phyloP scores from a whole-genome alignment of 2,329 filamentous ascomycete genomes.

The Ophiostoma novo-ulmi region DNA sequence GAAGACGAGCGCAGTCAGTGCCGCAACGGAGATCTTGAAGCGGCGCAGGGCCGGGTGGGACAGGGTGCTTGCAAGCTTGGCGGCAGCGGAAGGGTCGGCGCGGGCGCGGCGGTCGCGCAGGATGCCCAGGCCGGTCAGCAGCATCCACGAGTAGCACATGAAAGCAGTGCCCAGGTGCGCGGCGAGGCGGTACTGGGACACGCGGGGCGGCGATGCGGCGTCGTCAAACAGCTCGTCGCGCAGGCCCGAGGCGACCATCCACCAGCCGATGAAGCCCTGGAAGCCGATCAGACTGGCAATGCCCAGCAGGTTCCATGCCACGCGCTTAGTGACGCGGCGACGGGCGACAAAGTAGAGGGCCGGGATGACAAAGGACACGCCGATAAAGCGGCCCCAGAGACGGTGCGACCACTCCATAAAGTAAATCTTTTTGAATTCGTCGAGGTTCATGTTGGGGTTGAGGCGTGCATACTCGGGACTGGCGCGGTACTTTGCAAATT shows the following conservation, averaged over 20 bases:
- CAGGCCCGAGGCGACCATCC: slow-evolving; percentile 97
- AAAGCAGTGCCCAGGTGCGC: slow-evolving; percentile 89
- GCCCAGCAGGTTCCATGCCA: slow-evolving; percentile 71
- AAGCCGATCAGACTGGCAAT: slow-evolving; percentile 89
- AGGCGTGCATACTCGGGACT: slow-evolving; percentile 90
- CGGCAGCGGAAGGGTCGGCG: slow-evolving; percentile 58
- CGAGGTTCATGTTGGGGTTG: slow-evolving; percentile 86
- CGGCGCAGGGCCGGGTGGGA: slow-evolving; percentile 61
- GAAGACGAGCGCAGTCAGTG: slow-evolving; percentile 72
- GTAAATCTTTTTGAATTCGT: slow-evolving; percentile 98
- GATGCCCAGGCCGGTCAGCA: slow-evolving; percentile 79
- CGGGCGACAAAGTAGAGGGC: slow-evolving; percentile 82
- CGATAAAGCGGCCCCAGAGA: slow-evolving; percentile 88
- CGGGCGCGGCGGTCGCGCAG: slow-evolving; percentile 72
- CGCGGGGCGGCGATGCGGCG: slow-evolving; percentile 83
- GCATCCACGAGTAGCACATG: slow-evolving; percentile 88
- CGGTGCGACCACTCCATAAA: slow-evolving; percentile 99
- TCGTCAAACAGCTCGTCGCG: slow-evolving; percentile 93
- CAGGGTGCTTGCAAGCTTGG: slow-evolving; percentile 57
- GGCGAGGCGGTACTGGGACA: slow-evolving; percentile 89
- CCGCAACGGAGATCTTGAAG: slow-evolving; percentile 69
- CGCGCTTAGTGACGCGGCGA: slow-evolving; percentile 68
- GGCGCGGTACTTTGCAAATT: slow-evolving; percentile 86
- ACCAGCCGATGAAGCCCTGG: slow-evolving; percentile 95
- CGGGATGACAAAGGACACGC: slow-evolving; percentile 81